A percentile compares a stretch with the other conserved stretches of the same genome.
These are phyloP conservation scores for Ophiognomonia clavigignenti-juglandacearum DNA, from an alignment of 2,329 filamentous ascomycete genomes.

Conservation along the genomic window DNA sequence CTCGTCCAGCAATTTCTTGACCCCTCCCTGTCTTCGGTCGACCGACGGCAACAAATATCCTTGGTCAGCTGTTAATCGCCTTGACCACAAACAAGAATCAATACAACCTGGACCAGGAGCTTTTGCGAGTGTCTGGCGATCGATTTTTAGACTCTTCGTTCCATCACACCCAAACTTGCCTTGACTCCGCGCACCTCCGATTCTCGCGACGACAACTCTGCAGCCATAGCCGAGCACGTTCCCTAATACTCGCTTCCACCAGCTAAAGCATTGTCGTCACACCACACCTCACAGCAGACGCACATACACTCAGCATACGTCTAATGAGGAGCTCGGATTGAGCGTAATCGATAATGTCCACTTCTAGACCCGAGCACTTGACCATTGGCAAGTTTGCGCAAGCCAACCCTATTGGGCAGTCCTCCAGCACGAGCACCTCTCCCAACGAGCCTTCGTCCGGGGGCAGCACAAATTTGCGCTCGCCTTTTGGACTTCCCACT, in stretches of 20 bases:
- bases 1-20: not conserved
- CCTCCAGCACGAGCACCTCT: conserved; percentile 68
- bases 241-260: conserved; percentile 11
- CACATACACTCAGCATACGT: conserved; percentile 20
- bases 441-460: conserved; percentile 68
- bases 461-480: conserved; percentile 51
- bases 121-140: no score
- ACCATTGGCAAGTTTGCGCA: conserved; percentile 76
- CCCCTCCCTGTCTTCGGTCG: not conserved
- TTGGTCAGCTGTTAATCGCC: not conserved
- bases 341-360: conserved; percentile 90
- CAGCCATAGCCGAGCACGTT: conserved; percentile 11
- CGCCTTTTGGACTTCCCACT: conserved; percentile 66
- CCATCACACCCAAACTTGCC: not conserved
- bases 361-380: conserved; percentile 79
- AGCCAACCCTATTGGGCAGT: conserved; percentile 28
- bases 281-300: conserved; percentile 3
- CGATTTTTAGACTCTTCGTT: not conserved
- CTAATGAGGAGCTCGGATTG: conserved; percentile 41
- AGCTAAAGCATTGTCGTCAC: conserved; percentile 6
- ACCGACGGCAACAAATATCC: not conserved
- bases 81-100: not conserved
- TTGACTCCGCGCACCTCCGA: not conserved
- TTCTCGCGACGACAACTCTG: conserved; percentile 9
- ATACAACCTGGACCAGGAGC: no score